These are phyloP conservation scores for Pleurotus salmoneostramineus DNA, from an alignment of 768 basidiomycete genomes.

Conservation along the genomic window DNA sequence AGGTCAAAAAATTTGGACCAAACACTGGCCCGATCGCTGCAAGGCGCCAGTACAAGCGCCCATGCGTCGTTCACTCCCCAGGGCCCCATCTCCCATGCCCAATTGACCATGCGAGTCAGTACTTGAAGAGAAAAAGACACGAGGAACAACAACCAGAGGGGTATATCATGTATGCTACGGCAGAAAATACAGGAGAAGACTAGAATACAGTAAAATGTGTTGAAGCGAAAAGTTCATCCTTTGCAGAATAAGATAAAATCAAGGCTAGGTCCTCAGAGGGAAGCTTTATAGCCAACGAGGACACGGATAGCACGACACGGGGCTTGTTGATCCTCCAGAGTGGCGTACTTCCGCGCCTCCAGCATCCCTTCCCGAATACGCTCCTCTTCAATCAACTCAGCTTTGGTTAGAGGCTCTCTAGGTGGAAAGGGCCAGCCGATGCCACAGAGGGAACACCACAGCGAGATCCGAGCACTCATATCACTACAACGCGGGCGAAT, in stretches of 20 bases:
- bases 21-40: not conserved
- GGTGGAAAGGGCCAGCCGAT: slow-evolving; percentile 57
- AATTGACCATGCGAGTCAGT: not conserved
- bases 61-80: not conserved
- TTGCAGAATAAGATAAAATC: not conserved
- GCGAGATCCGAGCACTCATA: slow-evolving; percentile 58
- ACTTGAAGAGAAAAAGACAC: too few relatives aligned
- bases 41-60: not conserved
- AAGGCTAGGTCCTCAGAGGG: slow-evolving; percentile 11
- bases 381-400: slow-evolving; percentile 66
- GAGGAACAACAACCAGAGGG: not conserved
- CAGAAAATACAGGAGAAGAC: slow-evolving; percentile 15
- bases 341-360: slow-evolving; percentile 49
- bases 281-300: slow-evolving; percentile 54
- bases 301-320: slow-evolving; percentile 60
- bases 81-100: not conserved
- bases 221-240: not conserved
- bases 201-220: slow-evolving; percentile 4
- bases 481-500: slow-evolving; percentile 24
- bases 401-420: slow-evolving; percentile 62
- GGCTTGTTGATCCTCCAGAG: slow-evolving; percentile 45
- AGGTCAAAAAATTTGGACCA: slow-evolving; percentile 3
- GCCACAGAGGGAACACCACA: slow-evolving; percentile 60
- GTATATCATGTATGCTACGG: not conserved
- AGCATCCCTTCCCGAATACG: slow-evolving; percentile 57